Conservation (phyloP, 768 basidiomycete genomes). For the Xerocomellus amylosporus region DNA sequence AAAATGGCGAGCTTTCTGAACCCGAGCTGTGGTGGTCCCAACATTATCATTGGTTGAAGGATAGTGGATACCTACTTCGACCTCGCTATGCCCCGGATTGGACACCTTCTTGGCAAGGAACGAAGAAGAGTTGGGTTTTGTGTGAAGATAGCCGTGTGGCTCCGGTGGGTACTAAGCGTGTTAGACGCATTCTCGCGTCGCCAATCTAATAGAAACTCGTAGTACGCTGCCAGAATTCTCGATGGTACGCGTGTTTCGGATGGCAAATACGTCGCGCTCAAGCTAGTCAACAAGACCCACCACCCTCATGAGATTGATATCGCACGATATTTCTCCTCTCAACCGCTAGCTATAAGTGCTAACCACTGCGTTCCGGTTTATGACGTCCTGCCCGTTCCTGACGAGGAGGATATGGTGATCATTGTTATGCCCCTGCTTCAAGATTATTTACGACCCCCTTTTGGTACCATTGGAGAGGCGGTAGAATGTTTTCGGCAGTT, state of each 20-base stretch:
- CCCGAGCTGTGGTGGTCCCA: conserved; percentile 10
- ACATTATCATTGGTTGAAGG: conserved; percentile 15
- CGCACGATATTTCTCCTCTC: conserved; percentile 16
- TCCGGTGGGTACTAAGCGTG: not conserved
- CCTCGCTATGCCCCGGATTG: conserved; percentile 21
- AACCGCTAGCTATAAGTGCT: not conserved
- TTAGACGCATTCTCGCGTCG: not conserved
- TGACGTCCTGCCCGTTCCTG: conserved; percentile 19
- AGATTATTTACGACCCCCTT: conserved; percentile 12
- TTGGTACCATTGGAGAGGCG: conserved; percentile 20
- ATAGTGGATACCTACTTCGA: conserved; percentile 16
- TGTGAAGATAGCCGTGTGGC: conserved; percentile 5
- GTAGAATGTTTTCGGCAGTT: conserved; percentile 31
- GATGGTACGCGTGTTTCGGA: conserved; percentile 33
- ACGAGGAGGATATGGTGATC: conserved; percentile 3
- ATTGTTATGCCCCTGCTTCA: conserved; percentile 39
- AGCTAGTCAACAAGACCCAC: conserved; percentile 14
- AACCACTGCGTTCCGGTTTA: conserved; percentile 39
- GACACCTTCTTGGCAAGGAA: conserved; percentile 20
- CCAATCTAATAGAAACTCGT: conserved; percentile 15
- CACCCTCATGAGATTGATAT: conserved; percentile 34
- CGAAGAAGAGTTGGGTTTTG: not conserved
- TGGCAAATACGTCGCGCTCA: conserved; percentile 30
- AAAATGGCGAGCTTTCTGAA: not conserved
- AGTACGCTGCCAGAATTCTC: conserved; percentile 16